Evolutionary conservation across 2,329 filamentous ascomycete genomes (phyloP).

Genomic region (Periconia macrospinosa): DNA sequence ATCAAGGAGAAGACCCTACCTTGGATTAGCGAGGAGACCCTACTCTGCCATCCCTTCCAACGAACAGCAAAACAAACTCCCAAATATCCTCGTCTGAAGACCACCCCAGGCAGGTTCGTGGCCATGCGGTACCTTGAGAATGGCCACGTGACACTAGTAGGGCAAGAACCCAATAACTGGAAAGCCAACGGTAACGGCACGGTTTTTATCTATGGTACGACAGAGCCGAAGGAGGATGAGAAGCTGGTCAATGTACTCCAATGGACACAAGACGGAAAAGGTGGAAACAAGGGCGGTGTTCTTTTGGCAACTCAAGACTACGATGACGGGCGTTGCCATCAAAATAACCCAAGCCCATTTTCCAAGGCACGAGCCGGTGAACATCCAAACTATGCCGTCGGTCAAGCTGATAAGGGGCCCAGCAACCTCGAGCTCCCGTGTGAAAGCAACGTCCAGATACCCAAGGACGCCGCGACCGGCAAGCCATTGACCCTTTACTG

Average conservation of each 20-base stretch:
- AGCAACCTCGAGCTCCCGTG: slow-evolving; percentile 66
- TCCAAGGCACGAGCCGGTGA: slow-evolving; percentile 61
- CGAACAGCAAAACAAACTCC: slow-evolving; percentile 55
- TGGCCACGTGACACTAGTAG: slow-evolving; percentile 51
- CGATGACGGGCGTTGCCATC: slow-evolving; percentile 89
- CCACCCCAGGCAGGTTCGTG: slow-evolving; percentile 51
- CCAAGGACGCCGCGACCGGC: slow-evolving; percentile 62
- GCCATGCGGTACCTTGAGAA: slow-evolving; percentile 56
- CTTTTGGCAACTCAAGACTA: slow-evolving; percentile 79
- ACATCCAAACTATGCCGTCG: slow-evolving; percentile 59
- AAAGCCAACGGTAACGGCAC: slow-evolving; percentile 51
- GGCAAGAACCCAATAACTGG: slow-evolving; percentile 36
- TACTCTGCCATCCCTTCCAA: slow-evolving; percentile 68
- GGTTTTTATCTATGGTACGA: slow-evolving; percentile 55
- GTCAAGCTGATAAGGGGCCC: slow-evolving; percentile 40
- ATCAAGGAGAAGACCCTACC: slow-evolving; percentile 43
- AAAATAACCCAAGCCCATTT: slow-evolving; percentile 65
- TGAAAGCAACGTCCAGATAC: slow-evolving; percentile 79
- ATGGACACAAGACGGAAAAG: slow-evolving; percentile 80
- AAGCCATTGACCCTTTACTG: slow-evolving; percentile 83
- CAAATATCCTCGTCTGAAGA: slow-evolving; percentile 64
- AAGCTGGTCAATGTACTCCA: slow-evolving; percentile 67
- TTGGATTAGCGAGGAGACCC: slow-evolving; percentile 54
- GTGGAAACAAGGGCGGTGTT: slow-evolving; percentile 75
- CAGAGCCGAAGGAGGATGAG: slow-evolving; percentile 54